Evolutionary conservation across 192 early-diverging fungal genomes (phyloP), one percentile per base, ranked within the genome.

Genomic region (Coemansia erecta): DNA sequence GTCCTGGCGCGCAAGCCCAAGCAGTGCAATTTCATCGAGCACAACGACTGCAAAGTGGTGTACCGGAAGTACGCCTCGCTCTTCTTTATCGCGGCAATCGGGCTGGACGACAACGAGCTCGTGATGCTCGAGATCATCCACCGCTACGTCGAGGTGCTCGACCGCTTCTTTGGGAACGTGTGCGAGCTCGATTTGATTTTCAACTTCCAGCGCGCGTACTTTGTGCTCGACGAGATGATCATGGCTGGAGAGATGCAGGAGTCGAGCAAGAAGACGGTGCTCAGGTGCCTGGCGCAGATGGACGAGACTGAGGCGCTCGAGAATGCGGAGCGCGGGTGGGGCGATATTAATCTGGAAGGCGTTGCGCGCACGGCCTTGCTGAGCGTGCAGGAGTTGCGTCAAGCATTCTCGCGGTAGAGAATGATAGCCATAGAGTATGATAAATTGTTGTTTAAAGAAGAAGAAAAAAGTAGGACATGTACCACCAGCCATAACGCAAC

Each of bases 11-110:
- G 95, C 59, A 84, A 88, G 63, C 85, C 93, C 4, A 95, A 94
- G 74, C 95, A 97, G 90, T 98, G 94, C 81, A 99, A 99, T 69
- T 95, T 99, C 62, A 80, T 99, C 53, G 97, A 99, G 77, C 94
- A 95, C 76, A 94, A 94, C 83, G 86, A 87, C 52, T 87, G 84
- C 66, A 92, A 92, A 64, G 85, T 92, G 0, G 88, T 92, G 6
- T 92, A 92, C 77, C 75, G 90, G 46, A 84, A 85, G 86, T 99
- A 99, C 73, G 97, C 97, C 49, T 90, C 87, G 48, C 83, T 99
- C 41, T 99, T 89, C 70, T 99, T 99, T 67, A 89, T 97, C 4
- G 89, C 89, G n/a, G 97, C 94, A n/a, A 90, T 93, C 35, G 94
- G 91, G 35, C 59, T 86, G 17, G 84, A 91, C 44, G 95, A 99